Percentiles rank a stretch among this genome's conserved stretches.
Conservation (phyloP, 768 basidiomycete genomes). For the Mycena haematopus region DNA sequence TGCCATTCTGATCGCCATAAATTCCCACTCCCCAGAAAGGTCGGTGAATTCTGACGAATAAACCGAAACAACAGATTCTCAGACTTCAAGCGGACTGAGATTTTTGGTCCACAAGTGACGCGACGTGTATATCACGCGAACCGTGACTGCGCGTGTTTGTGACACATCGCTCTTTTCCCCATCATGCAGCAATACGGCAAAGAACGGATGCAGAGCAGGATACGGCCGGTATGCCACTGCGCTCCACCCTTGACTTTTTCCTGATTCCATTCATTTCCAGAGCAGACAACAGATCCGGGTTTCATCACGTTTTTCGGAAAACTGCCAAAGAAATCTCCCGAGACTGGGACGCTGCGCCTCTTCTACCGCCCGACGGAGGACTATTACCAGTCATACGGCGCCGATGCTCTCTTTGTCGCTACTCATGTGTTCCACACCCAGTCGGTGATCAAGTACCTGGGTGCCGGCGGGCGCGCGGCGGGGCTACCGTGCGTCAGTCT, state of each 20-base stretch:
- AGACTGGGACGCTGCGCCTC: constrained; percentile 83
- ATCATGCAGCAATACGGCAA: constrained; percentile 47
- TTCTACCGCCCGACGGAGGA: constrained; percentile 70
- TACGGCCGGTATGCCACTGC: not conserved
- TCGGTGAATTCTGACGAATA: too few species aligned
- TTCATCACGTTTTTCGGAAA: constrained; percentile 76
- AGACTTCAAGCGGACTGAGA: too few species aligned
- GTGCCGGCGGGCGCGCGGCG: constrained; percentile 60
- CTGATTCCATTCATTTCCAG: constrained; percentile 36
- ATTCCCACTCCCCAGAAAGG: too few species aligned
- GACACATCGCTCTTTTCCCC: not conserved
- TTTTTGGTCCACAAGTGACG: not conserved
- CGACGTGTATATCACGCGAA: not conserved
- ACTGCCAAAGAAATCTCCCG: constrained; percentile 71
- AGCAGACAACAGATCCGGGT: constrained; percentile 75
- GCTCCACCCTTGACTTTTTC: too few species aligned
- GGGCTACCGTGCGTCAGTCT: constrained; percentile 82
- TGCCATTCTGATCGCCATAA: too few species aligned
- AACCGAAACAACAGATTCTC: too few species aligned
- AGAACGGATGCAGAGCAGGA: constrained; percentile 55
- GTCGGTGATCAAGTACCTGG: constrained; percentile 92
- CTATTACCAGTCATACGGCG: constrained; percentile 89
- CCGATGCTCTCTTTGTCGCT: constrained; percentile 89
- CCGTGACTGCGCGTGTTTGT: constrained; percentile 15
- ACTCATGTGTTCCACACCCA: constrained; percentile 85